Evolutionary conservation across 768 basidiomycete species (phyloP), one percentile per base, ranked within the genome.

Genomic region (Termitomyces sp.): DNA sequence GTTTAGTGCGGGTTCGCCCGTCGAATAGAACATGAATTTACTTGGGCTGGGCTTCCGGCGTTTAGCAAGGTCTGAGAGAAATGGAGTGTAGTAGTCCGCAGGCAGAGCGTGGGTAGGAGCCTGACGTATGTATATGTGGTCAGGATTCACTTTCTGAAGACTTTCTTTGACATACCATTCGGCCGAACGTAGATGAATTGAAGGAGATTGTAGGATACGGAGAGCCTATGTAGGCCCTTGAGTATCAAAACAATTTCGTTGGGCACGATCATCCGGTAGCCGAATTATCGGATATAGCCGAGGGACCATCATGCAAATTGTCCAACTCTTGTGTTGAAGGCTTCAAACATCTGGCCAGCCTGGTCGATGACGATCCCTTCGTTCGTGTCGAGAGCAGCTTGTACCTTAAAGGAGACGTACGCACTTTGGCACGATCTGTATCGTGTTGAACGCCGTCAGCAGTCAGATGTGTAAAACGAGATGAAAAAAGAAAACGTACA

Each of bases 31-130:
- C 22, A 36, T 46, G 50, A 63, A 84, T 63, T 39, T 60, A 84
- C 88, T 89, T 42, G 86, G 76, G 63, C 81, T 86, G 7, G 85
- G 85, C 65, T 79, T 81, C 47, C 83, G 77, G 63, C 76, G 75
- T 66, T 83, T 90, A 22, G 88, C 86, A 22, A 66, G 62, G 51
- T 78, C 70, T 2, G 90, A 91, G 20, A 92, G 69, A 67, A 88
- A 91, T 2, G 69, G 56, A 1, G 65, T 54, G 66, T 92, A 92
- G 67, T 74, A 83, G 20, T 76, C 76, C 20, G 74, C 67, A 14
- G 88, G 81, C 12, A 87, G 74, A 42, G 53, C 60, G 58, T 75
- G 72, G 34, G 46, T n/a, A 13, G 16, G 12, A 16, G 20, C 14
- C 49, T 44, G 48, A 2, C 18, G 12, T 37, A 22, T 5, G 16